Conservation (phyloP, 116 monocot genomes). For the Cymodocea nodosa region DNA sequence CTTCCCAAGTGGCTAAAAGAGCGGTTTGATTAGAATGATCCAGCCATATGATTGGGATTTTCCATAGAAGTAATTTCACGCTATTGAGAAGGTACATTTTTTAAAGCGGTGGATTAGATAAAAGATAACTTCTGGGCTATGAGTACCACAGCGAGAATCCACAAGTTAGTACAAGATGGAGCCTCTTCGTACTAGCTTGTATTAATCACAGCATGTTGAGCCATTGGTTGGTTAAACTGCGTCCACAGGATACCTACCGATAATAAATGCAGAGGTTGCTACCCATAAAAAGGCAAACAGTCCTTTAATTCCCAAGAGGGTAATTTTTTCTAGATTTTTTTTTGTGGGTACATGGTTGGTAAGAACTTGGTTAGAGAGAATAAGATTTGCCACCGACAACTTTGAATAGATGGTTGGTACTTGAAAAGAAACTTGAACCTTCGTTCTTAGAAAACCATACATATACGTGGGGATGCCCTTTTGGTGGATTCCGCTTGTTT, state of each 20-base stretch:
- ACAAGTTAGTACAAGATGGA: no score
- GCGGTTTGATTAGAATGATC: neutral
- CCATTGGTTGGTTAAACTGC: no score
- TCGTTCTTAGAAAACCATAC: neutral
- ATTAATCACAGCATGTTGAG: no score
- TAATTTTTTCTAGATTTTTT: neutral
- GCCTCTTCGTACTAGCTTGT: no score
- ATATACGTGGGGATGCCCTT: no score
- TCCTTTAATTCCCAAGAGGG: no score
- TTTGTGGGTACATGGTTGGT: neutral
- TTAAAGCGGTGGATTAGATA: neutral
- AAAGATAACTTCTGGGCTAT: no score
- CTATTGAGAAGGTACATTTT: neutral
- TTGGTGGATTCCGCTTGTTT: no score
- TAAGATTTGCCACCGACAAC: slow-evolving; percentile 1
- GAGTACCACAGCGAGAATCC: no score
- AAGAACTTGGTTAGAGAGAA: neutral
- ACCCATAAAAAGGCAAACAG: no score
- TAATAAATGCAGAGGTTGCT: no score
- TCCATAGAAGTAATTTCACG: neutral
- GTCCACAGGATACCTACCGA: no score
- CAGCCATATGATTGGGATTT: neutral
- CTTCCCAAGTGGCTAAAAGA: neutral
- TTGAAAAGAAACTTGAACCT: neutral
- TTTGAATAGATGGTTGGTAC: neutral